Conservation (phyloP, 495 filamentous ascomycete species). For the Talaromyces stipitatus region DNA sequence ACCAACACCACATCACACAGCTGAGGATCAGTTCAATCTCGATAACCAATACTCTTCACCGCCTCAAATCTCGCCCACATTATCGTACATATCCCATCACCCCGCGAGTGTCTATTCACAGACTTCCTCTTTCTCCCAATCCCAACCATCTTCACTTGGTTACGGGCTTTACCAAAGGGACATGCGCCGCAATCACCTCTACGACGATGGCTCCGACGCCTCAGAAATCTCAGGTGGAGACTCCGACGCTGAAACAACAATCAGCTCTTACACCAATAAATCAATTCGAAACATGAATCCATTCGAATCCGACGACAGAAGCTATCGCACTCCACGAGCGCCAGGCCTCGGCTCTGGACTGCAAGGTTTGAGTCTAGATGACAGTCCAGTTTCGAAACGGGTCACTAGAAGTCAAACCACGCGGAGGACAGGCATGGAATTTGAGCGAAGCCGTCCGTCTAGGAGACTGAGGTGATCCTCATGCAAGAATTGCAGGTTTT, state of each 20-base stretch:
- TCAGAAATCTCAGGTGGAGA: conserved; percentile 23
- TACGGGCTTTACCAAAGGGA: conserved; percentile 1
- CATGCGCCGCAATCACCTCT: conserved; percentile 15
- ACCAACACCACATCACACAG: conserved; percentile 8
- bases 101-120: not conserved
- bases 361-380: conserved; percentile 34
- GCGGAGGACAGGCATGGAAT: conserved; percentile 2
- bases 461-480: not conserved
- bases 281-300: conserved; percentile 35
- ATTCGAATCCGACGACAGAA: conserved; percentile 14
- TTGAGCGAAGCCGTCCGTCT: not conserved
- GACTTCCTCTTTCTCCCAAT: conserved; percentile 12
- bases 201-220: conserved; percentile 18
- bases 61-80: conserved; percentile 16
- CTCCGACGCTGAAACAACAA: conserved; percentile 35
- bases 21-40: not conserved
- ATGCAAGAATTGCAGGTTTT: not conserved
- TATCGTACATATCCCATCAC: conserved; percentile 15
- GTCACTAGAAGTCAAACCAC: conserved; percentile 37
- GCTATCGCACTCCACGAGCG: conserved; percentile 26
- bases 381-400: conserved; percentile 24
- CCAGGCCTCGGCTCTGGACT: conserved; percentile 32
- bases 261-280: conserved; percentile 30
- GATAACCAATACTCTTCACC: conserved; percentile 14
- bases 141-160: conserved; percentile 15